Base-by-base conservation (phyloP, 306 rosid genomes). In the Trifolium subterraneum region DNA sequence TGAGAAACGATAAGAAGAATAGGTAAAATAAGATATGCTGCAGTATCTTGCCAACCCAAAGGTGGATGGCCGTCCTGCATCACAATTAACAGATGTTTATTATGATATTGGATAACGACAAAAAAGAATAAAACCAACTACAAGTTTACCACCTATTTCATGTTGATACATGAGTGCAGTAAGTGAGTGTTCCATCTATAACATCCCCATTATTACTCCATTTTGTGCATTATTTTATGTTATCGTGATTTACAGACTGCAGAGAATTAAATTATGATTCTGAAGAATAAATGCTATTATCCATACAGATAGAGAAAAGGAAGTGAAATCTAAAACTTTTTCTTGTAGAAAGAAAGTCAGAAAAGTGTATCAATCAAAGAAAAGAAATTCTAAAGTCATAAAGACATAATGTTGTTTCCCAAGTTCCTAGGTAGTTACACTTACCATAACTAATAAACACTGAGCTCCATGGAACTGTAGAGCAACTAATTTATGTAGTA, bases 51-150 rank as follows among this genome's bases (percentile, higher is more conserved):
- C 99, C 99, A 95, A 72, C 98, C 99, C 84, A 95, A 80, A 73
- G 99, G 99, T 78, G 99, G 99, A 78, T 92, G 99, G 25, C 99
- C 99, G 76, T 95, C 99, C 99, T 95, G 87, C 77, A 83, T 19
- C 48, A 74, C 63, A 56, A 55, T 56, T 56, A 23, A 23, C 64
- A 84, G 74, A 64, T 58, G 45, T 22, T 39, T 51, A 56, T 74
- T 52, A 73, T 55, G 63, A 39, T 18, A 64, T 55, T 52, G 75
- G 6, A 58, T 29, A 48, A 77, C 52, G 58, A 33, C 29, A 31
- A 74, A 39, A 77, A 56, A 39, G 63, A 20, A 75, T 18, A 75
- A 69, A 52, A 68, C 15, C 73, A 56, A 66, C 68, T 42, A 33
- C 64, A 63, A 23, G 58, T 61, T 54, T 44, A 48, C 22, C 22